phyloP scores from a whole-genome alignment of 257 asterid genomes.

The Petunia axillaris region DNA sequence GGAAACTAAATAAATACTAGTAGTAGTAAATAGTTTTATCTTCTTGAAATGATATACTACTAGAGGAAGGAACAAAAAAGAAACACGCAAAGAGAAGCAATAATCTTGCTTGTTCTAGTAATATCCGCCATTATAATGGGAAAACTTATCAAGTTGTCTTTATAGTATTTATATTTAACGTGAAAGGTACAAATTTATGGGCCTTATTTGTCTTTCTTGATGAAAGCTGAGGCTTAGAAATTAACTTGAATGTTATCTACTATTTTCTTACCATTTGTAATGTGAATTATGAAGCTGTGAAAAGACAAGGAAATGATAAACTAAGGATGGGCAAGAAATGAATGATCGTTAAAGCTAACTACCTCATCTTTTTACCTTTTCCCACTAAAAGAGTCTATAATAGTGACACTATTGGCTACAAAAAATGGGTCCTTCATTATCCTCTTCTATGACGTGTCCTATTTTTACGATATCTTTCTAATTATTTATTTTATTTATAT shows the following conservation, averaged over 20 bases:
- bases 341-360: conserved; percentile 19
- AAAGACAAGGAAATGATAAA: conserved; percentile 1
- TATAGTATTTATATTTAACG: not conserved
- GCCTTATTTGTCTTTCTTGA: conserved; percentile 22
- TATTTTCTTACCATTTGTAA: not conserved
- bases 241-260: conserved; percentile 11
- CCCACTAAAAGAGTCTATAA: not conserved
- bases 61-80: conserved; percentile 33
- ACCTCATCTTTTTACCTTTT: not conserved
- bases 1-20: not conserved
- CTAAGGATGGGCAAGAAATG: not conserved
- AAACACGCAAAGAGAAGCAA: conserved; percentile 34
- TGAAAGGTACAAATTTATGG: not conserved
- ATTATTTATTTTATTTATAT: not conserved
- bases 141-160: conserved; percentile 38
- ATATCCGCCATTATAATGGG: conserved; percentile 68
- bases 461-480: not conserved
- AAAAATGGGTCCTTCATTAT: not conserved
- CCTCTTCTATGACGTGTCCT: not conserved
- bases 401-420: conserved; percentile 30
- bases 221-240: conserved; percentile 27
- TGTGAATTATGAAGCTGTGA: conserved; percentile 22
- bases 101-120: conserved; percentile 43
- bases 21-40: not conserved
- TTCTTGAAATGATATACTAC: conserved; percentile 29